phyloP scores from a whole-genome alignment of 345 rosid genomes.

The Turnera subulata region DNA sequence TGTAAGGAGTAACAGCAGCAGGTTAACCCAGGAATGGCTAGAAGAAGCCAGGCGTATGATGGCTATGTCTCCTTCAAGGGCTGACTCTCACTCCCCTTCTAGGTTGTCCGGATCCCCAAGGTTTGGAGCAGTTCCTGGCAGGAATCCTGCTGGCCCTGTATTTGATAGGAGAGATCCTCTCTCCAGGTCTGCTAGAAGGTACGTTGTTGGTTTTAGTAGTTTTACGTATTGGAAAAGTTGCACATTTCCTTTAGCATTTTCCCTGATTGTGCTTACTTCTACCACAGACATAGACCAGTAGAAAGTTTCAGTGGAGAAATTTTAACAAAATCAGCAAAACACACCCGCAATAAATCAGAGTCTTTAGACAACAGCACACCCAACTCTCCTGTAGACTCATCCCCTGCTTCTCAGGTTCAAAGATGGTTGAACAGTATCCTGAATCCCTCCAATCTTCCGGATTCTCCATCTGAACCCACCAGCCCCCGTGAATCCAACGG shows the following conservation, averaged over 20 bases:
- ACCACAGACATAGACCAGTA: conserved; percentile 40
- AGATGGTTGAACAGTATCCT: conserved; percentile 45
- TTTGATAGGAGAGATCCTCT: conserved; percentile 53
- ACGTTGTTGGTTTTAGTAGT: too few species aligned
- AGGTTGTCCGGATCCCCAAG: conserved; percentile 41
- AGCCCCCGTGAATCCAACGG: conserved; percentile 9
- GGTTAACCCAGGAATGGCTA: conserved; percentile 51
- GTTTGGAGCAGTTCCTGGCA: conserved; percentile 33
- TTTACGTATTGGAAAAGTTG: too few species aligned
- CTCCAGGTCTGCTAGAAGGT: conserved; percentile 72
- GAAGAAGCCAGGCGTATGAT: conserved; percentile 56
- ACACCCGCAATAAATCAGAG: conserved; percentile 36
- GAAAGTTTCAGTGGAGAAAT: conserved; percentile 59
- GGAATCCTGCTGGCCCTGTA: conserved; percentile 28
- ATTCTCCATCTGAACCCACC: conserved; percentile 5
- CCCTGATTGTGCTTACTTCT: not conserved
- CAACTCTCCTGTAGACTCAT: conserved; percentile 17
- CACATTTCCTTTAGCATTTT: too few species aligned
- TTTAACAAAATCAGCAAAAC: conserved; percentile 44
- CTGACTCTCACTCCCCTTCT: conserved; percentile 45
- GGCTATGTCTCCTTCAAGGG: conserved; percentile 39
- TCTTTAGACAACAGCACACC: conserved; percentile 4
- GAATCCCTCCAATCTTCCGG: conserved; percentile 22
- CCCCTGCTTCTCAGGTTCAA: conserved; percentile 36
- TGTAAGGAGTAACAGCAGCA: conserved; percentile 55